Base-by-base conservation (phyloP, 2,329 filamentous ascomycete genomes). In the Aspergillus unguis region DNA sequence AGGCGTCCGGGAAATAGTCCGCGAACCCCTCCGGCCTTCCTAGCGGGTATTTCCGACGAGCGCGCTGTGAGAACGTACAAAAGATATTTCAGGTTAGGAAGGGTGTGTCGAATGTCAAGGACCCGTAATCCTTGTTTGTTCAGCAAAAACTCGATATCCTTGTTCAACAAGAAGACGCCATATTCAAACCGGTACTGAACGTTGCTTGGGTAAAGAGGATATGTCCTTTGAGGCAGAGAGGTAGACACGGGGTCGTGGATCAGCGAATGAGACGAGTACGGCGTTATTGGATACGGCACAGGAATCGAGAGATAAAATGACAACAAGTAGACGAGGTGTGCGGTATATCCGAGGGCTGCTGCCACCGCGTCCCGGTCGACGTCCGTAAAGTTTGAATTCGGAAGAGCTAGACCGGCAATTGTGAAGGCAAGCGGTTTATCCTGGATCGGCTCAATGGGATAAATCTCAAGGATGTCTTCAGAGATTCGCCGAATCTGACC, bases 141-240 rank as follows among this genome's bases (percentile, higher is more conserved):
- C 62, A 84, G 75, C 8, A 87, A 67, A 44, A 85, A 77, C 61
- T 97, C 92, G 51, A 99, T 92, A 65, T 97, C 79, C 72, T 97
- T 96, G 75, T 97, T 97, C 10, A 99, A 80, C n/a, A 97, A 76
- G 64, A 97, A 99, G 67, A 96, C 94, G 8, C 80, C 94, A 69
- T 97, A 99, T 63, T 97, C 92, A 70, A 97, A 97, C 2, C 92
- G 85, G 75, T 92, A 97, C 42, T 91, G 84, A 0, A 90, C 84
- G 2, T 83, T 81, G 65, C 82, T 80, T 75, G 88, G 71, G 70
- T 92, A 92, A 0, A 99, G 80, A 0, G 94, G 94, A 63, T 95
- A 99, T 5, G 84, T 85, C 48, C 85, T 79, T 42, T 85, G 81
- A 50, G 82, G 67, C 59, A 76, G 73, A 52, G 66, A 70, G 45